These are phyloP conservation scores for Nigrospora osmanthi DNA, from an alignment of 2,329 filamentous ascomycete genomes.

Conservation along the genomic window DNA sequence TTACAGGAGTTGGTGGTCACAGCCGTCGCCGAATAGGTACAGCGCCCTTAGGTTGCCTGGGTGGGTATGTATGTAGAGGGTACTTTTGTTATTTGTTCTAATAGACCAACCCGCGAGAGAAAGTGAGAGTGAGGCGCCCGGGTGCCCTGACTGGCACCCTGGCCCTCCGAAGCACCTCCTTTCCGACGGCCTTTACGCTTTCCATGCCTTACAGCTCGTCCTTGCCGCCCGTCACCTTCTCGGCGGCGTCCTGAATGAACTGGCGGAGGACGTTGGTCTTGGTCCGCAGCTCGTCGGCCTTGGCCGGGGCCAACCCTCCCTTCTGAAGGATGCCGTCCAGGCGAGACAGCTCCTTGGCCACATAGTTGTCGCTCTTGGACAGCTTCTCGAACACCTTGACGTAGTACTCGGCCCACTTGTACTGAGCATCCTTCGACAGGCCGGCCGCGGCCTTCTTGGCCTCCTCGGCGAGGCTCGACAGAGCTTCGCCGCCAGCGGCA, in stretches of 20 bases:
- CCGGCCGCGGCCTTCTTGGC: constrained; percentile 62
- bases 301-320: constrained; percentile 75
- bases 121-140: too few species aligned
- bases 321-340: constrained; percentile 76
- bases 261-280: constrained; percentile 82
- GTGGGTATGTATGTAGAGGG: too few species aligned
- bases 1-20: constrained; percentile 8
- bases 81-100: too few species aligned
- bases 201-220: constrained; percentile 57
- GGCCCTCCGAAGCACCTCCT: neutral
- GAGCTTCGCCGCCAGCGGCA: constrained; percentile 46
- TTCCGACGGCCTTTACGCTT: neutral
- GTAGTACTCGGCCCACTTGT: constrained; percentile 91
- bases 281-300: constrained; percentile 79
- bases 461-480: constrained; percentile 61
- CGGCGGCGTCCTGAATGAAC: constrained; percentile 58
- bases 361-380: constrained; percentile 67
- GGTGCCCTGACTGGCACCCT: too few species aligned
- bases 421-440: constrained; percentile 52
- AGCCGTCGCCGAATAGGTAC: neutral
- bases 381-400: constrained; percentile 85
- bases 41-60: too few species aligned
- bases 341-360: constrained; percentile 75
- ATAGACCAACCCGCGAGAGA: too few species aligned
- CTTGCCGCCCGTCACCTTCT: constrained; percentile 48